These are phyloP conservation scores for Erythrophleum ivorense DNA, from an alignment of 331 rosid genomes.

Conservation along the genomic window DNA sequence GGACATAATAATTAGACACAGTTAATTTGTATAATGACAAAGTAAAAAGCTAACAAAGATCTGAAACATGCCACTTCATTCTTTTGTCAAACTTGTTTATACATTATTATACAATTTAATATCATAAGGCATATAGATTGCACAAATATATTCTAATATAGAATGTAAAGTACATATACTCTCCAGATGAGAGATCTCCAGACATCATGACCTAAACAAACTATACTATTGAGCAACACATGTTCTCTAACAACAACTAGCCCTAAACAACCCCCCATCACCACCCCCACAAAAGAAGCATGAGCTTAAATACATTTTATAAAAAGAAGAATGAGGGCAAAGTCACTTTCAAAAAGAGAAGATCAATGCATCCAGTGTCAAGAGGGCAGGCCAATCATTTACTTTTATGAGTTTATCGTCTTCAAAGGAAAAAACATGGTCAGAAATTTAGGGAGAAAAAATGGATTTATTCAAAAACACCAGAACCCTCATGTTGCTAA, in stretches of 20 bases:
- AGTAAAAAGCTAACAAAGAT: background rate
- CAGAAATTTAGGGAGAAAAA: background rate
- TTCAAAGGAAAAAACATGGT: background rate
- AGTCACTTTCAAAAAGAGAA: conserved; percentile 12
- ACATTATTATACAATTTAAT: background rate
- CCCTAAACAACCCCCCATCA: background rate
- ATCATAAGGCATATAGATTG: background rate
- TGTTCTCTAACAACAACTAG: background rate
- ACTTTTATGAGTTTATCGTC: background rate
- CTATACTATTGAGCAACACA: background rate
- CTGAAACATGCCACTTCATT: background rate
- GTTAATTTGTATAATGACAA: background rate
- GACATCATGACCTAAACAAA: conserved; percentile 9
- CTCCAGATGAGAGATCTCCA: background rate
- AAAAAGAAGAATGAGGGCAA: background rate
- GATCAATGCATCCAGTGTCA: background rate
- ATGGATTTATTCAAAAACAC: background rate
- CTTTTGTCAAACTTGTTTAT: background rate
- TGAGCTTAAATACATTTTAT: background rate
- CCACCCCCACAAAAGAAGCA: background rate
- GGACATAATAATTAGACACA: background rate
- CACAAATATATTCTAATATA: background rate
- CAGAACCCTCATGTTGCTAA: background rate
- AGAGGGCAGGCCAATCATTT: background rate
- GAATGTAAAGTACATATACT: background rate